phyloP scores from a whole-genome alignment of 2,329 filamentous ascomycete genomes.

The Colletotrichum sp. region DNA sequence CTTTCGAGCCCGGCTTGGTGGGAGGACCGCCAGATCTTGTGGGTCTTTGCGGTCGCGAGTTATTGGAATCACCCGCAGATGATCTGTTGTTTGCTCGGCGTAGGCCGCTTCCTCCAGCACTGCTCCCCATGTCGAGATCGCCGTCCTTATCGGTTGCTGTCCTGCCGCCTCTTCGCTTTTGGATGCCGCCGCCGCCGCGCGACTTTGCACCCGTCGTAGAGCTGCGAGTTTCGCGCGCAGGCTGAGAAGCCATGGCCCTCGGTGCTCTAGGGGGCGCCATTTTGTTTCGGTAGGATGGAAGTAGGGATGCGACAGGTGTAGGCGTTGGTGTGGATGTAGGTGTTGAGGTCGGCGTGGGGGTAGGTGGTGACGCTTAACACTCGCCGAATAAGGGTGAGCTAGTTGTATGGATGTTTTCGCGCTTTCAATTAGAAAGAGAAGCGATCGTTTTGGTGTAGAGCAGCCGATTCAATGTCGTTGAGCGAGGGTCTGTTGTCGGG shows the following conservation, averaged over 20 bases:
- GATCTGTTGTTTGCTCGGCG: slow-evolving; percentile 37
- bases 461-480: background rate
- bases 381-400: background rate
- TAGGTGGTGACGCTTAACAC: background rate
- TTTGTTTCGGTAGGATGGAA: background rate
- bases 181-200: slow-evolving; percentile 50
- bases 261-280: slow-evolving; percentile 25
- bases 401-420: background rate
- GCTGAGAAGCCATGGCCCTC: slow-evolving; percentile 21
- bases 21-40: slow-evolving; percentile 28
- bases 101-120: slow-evolving; percentile 24
- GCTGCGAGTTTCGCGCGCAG: slow-evolving; percentile 36
- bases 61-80: slow-evolving; percentile 28
- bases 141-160: slow-evolving; percentile 58
- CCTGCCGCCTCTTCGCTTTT: slow-evolving; percentile 49
- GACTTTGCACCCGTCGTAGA: slow-evolving; percentile 32
- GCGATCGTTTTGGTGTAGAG: background rate
- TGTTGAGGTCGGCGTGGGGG: background rate
- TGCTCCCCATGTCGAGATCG: slow-evolving; percentile 62
- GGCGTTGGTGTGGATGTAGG: background rate
- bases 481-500: background rate
- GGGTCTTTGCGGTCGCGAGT: slow-evolving; percentile 33
- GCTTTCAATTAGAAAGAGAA: background rate
- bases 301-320: background rate
- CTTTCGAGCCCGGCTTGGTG: slow-evolving; percentile 18